Conservation (phyloP, 768 basidiomycete species). For the Leccinum rimulosum region DNA sequence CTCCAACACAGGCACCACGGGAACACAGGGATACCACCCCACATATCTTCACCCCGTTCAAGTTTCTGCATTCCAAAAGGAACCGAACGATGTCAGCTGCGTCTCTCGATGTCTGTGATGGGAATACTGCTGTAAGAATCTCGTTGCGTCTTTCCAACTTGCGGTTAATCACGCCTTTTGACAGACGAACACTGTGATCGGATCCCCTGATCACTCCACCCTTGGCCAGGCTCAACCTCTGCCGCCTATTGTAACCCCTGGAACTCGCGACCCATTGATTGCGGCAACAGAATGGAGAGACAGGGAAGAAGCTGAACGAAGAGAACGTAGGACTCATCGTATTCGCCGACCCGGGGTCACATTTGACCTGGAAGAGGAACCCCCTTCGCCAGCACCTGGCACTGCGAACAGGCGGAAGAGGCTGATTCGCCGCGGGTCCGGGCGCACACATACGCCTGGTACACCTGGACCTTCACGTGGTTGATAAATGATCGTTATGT, state of each 20-base stretch:
- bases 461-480: conserved; percentile 25
- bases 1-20: conserved; percentile 28
- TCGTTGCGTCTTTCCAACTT: neutral
- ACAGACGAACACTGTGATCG: conserved; percentile 69
- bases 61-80: conserved; percentile 50
- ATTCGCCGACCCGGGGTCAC: conserved; percentile 62
- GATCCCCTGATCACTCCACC: conserved; percentile 71
- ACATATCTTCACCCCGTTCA: conserved; percentile 61
- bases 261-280: conserved; percentile 56
- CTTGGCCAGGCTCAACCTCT: conserved; percentile 54
- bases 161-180: conserved; percentile 5
- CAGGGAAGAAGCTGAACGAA: conserved; percentile 52
- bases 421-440: conserved; percentile 30
- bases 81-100: conserved; percentile 69
- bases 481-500: conserved; percentile 13
- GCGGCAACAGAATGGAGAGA: conserved; percentile 75
- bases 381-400: conserved; percentile 38
- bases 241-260: conserved; percentile 46
- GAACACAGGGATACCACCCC: conserved; percentile 41
- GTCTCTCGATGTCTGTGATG: conserved; percentile 76
- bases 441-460: conserved; percentile 15
- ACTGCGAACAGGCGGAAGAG: conserved; percentile 22
- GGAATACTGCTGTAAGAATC: conserved; percentile 62
- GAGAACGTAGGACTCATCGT: conserved; percentile 36
- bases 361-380: conserved; percentile 59